Percentiles rank a stretch among this genome's conserved stretches.
These are phyloP conservation scores for Graphiopsis chlorocephala DNA, from an alignment of 2,329 filamentous ascomycete genomes.

Conservation along the genomic window DNA sequence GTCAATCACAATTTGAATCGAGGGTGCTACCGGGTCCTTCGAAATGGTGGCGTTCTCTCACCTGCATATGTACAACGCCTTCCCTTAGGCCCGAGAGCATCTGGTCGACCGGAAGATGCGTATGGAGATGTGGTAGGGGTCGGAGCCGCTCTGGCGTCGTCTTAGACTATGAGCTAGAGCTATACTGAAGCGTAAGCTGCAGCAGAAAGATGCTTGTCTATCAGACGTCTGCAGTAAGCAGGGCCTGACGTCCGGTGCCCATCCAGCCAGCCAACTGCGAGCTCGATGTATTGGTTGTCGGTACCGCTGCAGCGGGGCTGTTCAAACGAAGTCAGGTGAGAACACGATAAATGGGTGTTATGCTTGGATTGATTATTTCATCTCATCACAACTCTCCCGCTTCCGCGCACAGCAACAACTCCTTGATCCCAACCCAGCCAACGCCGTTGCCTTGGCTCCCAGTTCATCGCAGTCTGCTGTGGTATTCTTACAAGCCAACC, in stretches of 20 bases:
- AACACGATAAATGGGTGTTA: not conserved
- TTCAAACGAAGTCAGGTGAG: not conserved
- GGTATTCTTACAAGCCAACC: slow-evolving; percentile 14
- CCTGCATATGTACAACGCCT: not conserved
- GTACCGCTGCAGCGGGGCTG: not conserved
- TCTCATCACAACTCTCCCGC: not conserved
- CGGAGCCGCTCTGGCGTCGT: not conserved
- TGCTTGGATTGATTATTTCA: not conserved
- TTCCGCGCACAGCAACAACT: slow-evolving; percentile 1
- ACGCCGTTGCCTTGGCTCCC: not conserved
- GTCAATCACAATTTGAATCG: not conserved
- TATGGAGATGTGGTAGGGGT: not conserved
- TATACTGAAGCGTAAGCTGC: not conserved
- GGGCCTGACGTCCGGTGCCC: not conserved
- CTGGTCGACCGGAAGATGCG: slow-evolving; percentile 2
- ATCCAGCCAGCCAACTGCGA: not conserved
- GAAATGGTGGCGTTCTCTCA: not conserved
- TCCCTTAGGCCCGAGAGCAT: slow-evolving; percentile 1
- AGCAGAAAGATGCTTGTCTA: not conserved
- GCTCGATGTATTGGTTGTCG: not conserved
- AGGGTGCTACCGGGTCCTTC: not conserved
- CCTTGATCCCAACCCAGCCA: slow-evolving; percentile 3
- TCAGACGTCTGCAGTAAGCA: not conserved
- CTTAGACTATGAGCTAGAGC: no score
- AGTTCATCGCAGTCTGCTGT: slow-evolving; percentile 13